These are phyloP conservation scores for Termitomyces sp. DNA, from an alignment of 768 basidiomycete species.

Conservation along the genomic window DNA sequence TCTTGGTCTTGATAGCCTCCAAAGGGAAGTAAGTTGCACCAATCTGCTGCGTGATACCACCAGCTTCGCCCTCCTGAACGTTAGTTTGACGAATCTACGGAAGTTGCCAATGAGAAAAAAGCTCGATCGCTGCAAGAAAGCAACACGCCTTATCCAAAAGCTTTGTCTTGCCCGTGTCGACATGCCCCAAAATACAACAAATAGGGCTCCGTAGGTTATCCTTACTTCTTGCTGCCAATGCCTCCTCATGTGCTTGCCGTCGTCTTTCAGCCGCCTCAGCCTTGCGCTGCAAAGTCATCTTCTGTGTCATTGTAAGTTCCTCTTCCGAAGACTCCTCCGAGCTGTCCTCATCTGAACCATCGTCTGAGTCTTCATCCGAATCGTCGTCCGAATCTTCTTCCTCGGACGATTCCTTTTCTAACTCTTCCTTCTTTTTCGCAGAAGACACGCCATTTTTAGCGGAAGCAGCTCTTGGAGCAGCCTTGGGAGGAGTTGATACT, in stretches of 20 bases:
- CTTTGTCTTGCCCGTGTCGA: slow-evolving; percentile 99
- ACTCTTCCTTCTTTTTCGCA: slow-evolving; percentile 14
- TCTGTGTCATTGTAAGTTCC: slow-evolving; percentile 64
- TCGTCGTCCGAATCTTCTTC: slow-evolving; percentile 16
- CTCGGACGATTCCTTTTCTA: slow-evolving; percentile 24
- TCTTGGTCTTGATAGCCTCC: slow-evolving; percentile 91
- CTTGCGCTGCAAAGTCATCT: slow-evolving; percentile 65
- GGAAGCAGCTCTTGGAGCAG: slow-evolving; percentile 13
- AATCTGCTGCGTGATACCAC: slow-evolving; percentile 99
- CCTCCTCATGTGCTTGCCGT: slow-evolving; percentile 76
- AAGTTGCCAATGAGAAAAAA: background rate
- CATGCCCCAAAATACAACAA: slow-evolving; percentile 98
- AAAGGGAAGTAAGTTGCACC: slow-evolving; percentile 99
- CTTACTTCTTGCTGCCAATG: slow-evolving; percentile 80
- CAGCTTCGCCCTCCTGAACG: slow-evolving; percentile 98
- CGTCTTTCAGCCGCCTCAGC: slow-evolving; percentile 80
- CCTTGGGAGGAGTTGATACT: background rate
- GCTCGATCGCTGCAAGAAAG: slow-evolving; percentile 1
- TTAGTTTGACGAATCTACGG: slow-evolving; percentile 96
- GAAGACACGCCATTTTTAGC: slow-evolving; percentile 14
- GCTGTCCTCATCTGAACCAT: slow-evolving; percentile 42
- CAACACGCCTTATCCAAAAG: slow-evolving; percentile 81
- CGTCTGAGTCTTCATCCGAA: slow-evolving; percentile 33
- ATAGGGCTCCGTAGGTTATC: slow-evolving; percentile 94
- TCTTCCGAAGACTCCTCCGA: slow-evolving; percentile 50